Evolutionary conservation across 1,139 yeast species (phyloP), one percentile per base, ranked within the genome.

Genomic region (Sugiyamaella sp.): DNA sequence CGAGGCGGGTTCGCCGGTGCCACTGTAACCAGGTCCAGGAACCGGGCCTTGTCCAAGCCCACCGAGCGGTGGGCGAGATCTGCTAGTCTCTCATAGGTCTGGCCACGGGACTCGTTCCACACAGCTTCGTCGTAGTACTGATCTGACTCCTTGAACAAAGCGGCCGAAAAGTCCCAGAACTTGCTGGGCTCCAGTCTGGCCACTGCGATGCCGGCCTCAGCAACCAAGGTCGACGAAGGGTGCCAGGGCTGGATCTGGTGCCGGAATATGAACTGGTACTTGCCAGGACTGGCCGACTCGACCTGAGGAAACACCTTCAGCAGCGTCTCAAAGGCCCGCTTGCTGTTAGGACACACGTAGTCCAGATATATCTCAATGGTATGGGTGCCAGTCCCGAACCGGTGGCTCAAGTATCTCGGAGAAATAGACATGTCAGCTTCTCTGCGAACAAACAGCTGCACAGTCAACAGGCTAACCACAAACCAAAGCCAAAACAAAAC

Each of bases 231-330:
- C 0, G 91, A 84, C 52, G 81, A 79, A 29, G 93, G 84, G 67
- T 89, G 96, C 96, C 96, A 89, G 60, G 95, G 93, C 70, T 89
- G 96, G 37, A 86, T 75, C 33, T 85, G 89, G 62, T 86, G 84
- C 58, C 85, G 78, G 66, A 68, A 69, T 41, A 69, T 66, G 57
- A 67, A 69, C 62, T 82, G 82, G 63, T 84, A 81, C 58, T 76
- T 68, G 51, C 76, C 77, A 0, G 84, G 81, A 57, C 77, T 73
- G 50, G 73, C 69, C 46, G 70, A 59, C 50, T 80, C 76, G 51
- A 84, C 70, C 37, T 69, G 60, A 4, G 90, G 89, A 39, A 84
- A 75, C 14, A 87, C 76, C 21, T 74, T 74, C 12, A 73, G 67
- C 58, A 88, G 69, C 54, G 83, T 83, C 57, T 74, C 71, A 73